Base-by-base conservation (phyloP, 1,284 basidiomycete species). In the Microbotryomycetes sp. region DNA sequence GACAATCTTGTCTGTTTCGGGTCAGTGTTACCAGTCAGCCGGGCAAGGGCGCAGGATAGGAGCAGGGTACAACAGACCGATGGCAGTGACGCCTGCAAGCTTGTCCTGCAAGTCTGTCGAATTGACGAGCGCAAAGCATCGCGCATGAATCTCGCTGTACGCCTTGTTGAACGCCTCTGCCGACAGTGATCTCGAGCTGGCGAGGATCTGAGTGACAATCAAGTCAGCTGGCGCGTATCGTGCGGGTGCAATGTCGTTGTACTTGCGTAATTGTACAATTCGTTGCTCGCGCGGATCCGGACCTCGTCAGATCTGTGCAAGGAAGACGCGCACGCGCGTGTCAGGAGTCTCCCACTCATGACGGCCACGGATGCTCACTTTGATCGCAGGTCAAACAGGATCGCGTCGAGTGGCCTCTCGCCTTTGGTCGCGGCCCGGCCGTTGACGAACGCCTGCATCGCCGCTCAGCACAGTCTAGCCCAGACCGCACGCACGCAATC, bases 21-120 rank as follows among this genome's bases (percentile, higher is more conserved):
- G 28, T n/a, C n/a, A n/a, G n/a, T n/a, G n/a, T n/a, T n/a, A n/a
- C n/a, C n/a, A 23, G 5, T 28, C 6, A 49, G 47, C 9, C 16
- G 15, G 54, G 35, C 4, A 2, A 9, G 2, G 6, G 16, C 18
- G 35, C 51, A 47, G 45, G 5, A 5, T 2, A 28, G 7, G 50
- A 15, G 18, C 24, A 11, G 31, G 50, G 30, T 27, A 5, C 18
- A 50, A 29, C 66, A 11, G 11, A 69, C 69, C 71, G 45, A 73
- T 73, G 13, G 71, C 69, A 5, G 70, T 67, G 23, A 73, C 60
- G 9, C 71, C 71, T 3, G 70, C 71, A 1, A 73, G 64, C 60
- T 72, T 71, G 62, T 73, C 71, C 35, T 64, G 65, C 0, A 73
- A 50, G 56, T 73, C 71, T 50, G 64, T 62, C 53, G 67, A 69